These are phyloP conservation scores for Backusella macrospora DNA, from an alignment of 192 early-diverging fungal species.

Conservation along the genomic window DNA sequence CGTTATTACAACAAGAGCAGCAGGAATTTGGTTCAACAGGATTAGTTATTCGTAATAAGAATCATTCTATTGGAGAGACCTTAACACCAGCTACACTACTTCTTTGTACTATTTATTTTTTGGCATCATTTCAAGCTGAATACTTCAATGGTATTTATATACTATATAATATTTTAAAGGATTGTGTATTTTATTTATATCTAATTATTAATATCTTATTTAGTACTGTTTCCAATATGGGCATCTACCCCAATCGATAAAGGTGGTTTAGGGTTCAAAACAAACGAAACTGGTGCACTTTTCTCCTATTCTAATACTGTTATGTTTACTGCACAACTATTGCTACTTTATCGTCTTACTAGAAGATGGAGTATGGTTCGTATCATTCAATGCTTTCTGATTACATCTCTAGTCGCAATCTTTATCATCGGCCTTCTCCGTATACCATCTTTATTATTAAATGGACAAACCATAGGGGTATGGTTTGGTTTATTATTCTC, in stretches of 20 bases:
- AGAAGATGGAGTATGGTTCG: constrained; percentile 45
- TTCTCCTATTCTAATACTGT: constrained; percentile 45
- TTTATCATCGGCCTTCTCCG: constrained; percentile 22
- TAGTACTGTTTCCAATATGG: constrained; percentile 36
- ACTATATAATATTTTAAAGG: background rate
- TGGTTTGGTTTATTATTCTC: constrained; percentile 31
- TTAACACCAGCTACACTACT: constrained; percentile 26
- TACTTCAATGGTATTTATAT: constrained; percentile 30
- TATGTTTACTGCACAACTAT: constrained; percentile 52
- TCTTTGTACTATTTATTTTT: constrained; percentile 15
- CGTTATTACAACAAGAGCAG: background rate
- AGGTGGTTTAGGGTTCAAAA: constrained; percentile 57
- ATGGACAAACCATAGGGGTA: constrained; percentile 22
- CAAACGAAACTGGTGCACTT: constrained; percentile 51
- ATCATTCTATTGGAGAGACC: constrained; percentile 10
- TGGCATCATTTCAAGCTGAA: constrained; percentile 22
- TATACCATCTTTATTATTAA: background rate
- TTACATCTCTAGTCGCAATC: constrained; percentile 8
- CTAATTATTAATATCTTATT: background rate
- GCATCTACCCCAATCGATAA: constrained; percentile 24
- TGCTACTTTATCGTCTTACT: constrained; percentile 47
- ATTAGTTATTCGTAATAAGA: background rate
- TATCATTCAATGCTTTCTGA: constrained; percentile 43
- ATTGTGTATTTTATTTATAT: background rate
- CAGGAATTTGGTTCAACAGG: background rate